Percentiles rank a stretch among this genome's conserved stretches.
Evolutionary conservation across 2,329 filamentous ascomycete species (phyloP).

Genomic region (Neonectria ditissima): DNA sequence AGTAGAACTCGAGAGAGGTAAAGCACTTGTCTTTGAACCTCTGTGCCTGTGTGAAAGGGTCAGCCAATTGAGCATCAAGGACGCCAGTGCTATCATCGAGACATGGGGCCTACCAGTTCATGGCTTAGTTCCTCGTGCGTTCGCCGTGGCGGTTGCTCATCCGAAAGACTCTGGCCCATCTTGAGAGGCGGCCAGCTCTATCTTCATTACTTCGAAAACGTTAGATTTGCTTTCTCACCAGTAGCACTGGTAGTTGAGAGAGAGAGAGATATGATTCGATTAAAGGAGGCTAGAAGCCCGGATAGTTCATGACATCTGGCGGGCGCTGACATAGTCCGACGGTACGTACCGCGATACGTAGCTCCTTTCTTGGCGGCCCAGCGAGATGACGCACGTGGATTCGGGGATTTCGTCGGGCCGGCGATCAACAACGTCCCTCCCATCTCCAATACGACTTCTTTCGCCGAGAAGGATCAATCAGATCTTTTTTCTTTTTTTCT

Average conservation of each 20-base stretch:
- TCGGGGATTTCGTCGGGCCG: constrained; percentile 26
- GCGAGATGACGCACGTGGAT: constrained; percentile 19
- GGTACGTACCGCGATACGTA: constrained; percentile 42
- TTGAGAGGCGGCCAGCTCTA: constrained; percentile 38
- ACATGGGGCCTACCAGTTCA: constrained; percentile 59
- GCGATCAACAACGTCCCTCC: background rate
- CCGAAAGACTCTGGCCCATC: constrained; percentile 67
- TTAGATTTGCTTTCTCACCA: background rate
- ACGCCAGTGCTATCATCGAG: constrained; percentile 26
- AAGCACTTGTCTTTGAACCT: constrained; percentile 78
- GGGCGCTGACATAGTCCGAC: constrained; percentile 36
- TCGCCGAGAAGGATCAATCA: background rate
- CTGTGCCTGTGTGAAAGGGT: constrained; percentile 58
- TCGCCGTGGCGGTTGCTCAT: constrained; percentile 56
- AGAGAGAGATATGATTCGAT: constrained; percentile 31
- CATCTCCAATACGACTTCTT: background rate
- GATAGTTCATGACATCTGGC: constrained; percentile 42
- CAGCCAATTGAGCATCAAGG: constrained; percentile 18
- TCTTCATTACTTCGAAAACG: constrained; percentile 39
- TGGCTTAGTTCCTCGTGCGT: constrained; percentile 65
- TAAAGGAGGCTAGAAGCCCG: constrained; percentile 28
- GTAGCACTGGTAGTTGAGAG: constrained; percentile 11
- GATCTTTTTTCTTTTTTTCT: background rate
- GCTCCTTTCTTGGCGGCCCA: background rate
- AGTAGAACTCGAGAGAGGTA: constrained; percentile 77